These are phyloP conservation scores for Aureoboletus auriporus DNA, from an alignment of 768 basidiomycete species.

Conservation along the genomic window DNA sequence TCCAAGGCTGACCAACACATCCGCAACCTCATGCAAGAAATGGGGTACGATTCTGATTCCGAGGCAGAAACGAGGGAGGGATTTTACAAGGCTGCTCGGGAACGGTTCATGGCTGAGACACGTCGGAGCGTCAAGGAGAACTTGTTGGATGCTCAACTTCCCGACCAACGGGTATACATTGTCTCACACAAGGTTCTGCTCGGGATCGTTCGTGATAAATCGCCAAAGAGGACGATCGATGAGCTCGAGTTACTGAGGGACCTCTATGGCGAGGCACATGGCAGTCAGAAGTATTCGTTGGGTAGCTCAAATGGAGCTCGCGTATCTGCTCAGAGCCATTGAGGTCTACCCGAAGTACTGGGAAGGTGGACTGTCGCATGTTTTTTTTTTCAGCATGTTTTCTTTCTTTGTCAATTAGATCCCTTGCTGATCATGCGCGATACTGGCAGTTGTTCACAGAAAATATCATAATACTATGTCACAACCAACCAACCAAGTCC, in stretches of 20 bases:
- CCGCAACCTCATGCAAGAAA: conserved; percentile 22
- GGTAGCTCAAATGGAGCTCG: conserved; percentile 3
- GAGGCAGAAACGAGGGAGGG: conserved; percentile 13
- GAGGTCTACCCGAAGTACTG: not conserved
- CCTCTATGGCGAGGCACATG: conserved; percentile 15
- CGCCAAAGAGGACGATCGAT: conserved; percentile 22
- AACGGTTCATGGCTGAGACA: conserved; percentile 26
- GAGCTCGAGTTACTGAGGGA: conserved; percentile 27
- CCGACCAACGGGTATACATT: conserved; percentile 28
- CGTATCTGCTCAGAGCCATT: conserved; percentile 9
- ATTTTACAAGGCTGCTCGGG: conserved; percentile 22
- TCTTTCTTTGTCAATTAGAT: not conserved
- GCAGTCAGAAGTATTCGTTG: conserved; percentile 4
- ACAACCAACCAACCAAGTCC: not conserved
- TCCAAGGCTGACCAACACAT: conserved; percentile 18
- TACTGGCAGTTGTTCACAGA: too few relatives aligned
- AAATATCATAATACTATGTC: not conserved
- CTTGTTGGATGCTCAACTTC: conserved; percentile 21
- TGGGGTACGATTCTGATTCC: conserved; percentile 25
- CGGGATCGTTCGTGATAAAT: conserved; percentile 21
- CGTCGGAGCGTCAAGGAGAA: conserved; percentile 21
- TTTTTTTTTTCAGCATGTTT: not conserved
- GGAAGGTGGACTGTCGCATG: not conserved
- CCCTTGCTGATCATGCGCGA: too few relatives aligned
- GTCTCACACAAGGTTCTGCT: conserved; percentile 23